These are phyloP conservation scores for Drechmeria coniospora DNA, from an alignment of 2,329 filamentous ascomycete genomes.

Conservation along the genomic window DNA sequence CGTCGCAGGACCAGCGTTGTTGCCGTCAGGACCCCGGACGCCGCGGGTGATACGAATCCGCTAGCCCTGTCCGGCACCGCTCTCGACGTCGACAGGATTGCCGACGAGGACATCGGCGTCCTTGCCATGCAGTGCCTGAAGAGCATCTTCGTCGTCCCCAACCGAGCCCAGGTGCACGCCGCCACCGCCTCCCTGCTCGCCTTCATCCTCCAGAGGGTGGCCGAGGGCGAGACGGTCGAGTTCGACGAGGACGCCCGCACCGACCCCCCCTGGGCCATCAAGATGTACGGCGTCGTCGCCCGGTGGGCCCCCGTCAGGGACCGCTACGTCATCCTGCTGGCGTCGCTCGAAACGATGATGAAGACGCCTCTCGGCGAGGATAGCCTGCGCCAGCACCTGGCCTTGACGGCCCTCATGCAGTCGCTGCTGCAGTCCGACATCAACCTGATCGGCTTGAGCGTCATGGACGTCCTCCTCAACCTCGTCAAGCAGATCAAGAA, in stretches of 20 bases:
- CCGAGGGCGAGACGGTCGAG: constrained; percentile 37
- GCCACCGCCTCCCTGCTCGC: constrained; percentile 60
- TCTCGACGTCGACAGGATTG: constrained; percentile 74
- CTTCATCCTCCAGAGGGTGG: constrained; percentile 52
- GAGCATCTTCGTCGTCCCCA: constrained; percentile 71
- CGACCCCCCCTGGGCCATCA: constrained; percentile 62
- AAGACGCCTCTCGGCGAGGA: constrained; percentile 54
- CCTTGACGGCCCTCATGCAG: constrained; percentile 63
- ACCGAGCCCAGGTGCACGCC: constrained; percentile 63
- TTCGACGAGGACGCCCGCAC: constrained; percentile 24
- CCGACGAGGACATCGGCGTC: constrained; percentile 76
- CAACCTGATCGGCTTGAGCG: constrained; percentile 87
- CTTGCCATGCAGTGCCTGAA: constrained; percentile 76
- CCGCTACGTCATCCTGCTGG: constrained; percentile 77
- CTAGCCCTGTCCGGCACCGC: constrained; percentile 67
- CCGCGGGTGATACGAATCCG: constrained; percentile 46
- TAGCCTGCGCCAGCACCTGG: constrained; percentile 56
- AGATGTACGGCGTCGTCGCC: constrained; percentile 63
- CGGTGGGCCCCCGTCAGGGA: constrained; percentile 90
- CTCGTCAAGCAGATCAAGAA: constrained; percentile 71
- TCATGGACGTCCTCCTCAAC: constrained; percentile 85
- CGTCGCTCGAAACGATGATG: constrained; percentile 61
- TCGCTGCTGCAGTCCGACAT: constrained; percentile 74
- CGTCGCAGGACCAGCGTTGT: constrained; percentile 64
- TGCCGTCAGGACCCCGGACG: constrained; percentile 54